phyloP scores from a whole-genome alignment of 169 alveolate species.

The Plasmodium berghei region DNA sequence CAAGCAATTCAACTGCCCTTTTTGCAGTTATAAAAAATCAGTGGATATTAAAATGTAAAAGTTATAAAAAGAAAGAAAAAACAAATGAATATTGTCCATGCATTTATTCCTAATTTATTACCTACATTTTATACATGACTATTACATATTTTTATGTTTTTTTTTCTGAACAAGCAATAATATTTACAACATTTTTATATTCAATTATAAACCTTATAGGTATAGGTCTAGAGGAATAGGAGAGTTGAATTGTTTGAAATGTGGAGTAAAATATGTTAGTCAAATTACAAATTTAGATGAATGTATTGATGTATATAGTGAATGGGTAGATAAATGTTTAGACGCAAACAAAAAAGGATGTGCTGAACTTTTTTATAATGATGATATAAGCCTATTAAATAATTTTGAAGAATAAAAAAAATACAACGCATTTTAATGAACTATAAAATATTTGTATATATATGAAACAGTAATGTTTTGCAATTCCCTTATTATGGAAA shows the following conservation, averaged over 20 bases:
- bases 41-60: constrained; percentile 91
- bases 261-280: constrained; percentile 89
- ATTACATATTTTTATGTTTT: background rate
- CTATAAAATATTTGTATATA: background rate
- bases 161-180: background rate
- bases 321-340: constrained; percentile 93
- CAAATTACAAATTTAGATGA: constrained; percentile 87
- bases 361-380: constrained; percentile 53
- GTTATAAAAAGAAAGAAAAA: background rate
- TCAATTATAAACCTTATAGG: constrained; percentile 4
- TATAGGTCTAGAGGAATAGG: constrained; percentile 78
- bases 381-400: constrained; percentile 27
- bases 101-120: background rate
- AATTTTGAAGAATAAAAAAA: constrained; percentile 29
- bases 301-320: constrained; percentile 92
- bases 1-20: constrained; percentile 95
- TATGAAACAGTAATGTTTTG: too few species aligned
- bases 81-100: background rate
- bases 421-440: background rate
- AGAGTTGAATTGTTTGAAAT: constrained; percentile 88
- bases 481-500: too few species aligned
- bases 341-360: constrained; percentile 81
- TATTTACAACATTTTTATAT: background rate
- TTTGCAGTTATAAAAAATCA: constrained; percentile 93
- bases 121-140: constrained; percentile 39